Evolutionary conservation across 2,329 filamentous ascomycete species (phyloP), one percentile per base, ranked within the genome.

Genomic region (Delphinella strobiligena): DNA sequence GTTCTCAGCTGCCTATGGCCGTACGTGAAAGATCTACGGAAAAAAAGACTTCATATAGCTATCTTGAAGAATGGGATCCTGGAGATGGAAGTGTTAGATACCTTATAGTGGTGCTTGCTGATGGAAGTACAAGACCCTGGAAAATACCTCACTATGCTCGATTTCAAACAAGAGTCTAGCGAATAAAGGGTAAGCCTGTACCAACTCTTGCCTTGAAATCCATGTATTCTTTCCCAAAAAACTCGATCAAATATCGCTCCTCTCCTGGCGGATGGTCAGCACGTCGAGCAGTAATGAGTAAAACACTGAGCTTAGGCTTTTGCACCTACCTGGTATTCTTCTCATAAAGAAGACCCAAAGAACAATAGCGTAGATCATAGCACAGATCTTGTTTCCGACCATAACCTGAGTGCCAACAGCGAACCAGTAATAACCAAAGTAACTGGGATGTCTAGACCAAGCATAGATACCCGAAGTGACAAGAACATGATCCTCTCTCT

Each of bases 381-480:
- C 76, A 57, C 86, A 93, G 2, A 93, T 48, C 7, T 73, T 62
- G 61, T 98, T 98, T 14, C 89, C 89, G 47, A 95, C 69, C 40
- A 93, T 76, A 32, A 96, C 55, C 67, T 98, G 91, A 10, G 88
- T 94, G 4, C 91, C 91, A n/a, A 96, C 55, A 0, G 84, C 86
- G 89, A 89, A 98, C 78, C 87, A 96, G 62, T 94, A 98, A 66
- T 95, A 98, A 3, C 89, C 91, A 65, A 96, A 95, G 62, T 98
- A 98, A 43, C 82, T 82, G 10, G 91, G 91, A 60, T 98, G 91
- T 17, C 91, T 69, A 38, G 93, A 65, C 33, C 72, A 59, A 5
- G 67, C 65, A 59, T 96, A 98, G 24, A 96, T 65, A 1, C 91
- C 91, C 19, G 67, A 68, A 0, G 82, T 93, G 2, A 98, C 83